Evolutionary conservation across 345 rosid species (phyloP).

Genomic region (Syzygium oleosum): DNA sequence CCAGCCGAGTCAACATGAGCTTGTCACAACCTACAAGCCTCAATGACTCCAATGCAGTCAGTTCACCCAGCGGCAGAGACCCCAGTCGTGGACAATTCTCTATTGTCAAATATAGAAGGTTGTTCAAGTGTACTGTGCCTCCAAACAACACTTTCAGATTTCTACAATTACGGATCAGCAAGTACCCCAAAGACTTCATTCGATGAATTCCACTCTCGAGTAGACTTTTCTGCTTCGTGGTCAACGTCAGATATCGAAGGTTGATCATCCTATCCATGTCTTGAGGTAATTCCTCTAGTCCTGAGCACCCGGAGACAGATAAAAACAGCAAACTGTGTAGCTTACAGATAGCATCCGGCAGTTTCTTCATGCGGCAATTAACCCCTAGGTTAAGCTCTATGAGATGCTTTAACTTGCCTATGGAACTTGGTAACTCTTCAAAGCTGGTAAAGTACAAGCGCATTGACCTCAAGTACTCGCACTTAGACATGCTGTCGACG

Average conservation of each 20-base stretch:
- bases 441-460: neutral
- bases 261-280: neutral
- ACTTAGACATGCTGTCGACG: neutral
- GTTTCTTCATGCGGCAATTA: neutral
- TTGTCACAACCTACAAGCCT: neutral
- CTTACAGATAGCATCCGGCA: neutral
- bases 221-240: neutral
- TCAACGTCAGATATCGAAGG: neutral
- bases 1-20: neutral
- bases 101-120: neutral
- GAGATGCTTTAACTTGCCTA: neutral
- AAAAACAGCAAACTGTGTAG: neutral
- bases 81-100: neutral
- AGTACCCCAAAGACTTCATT: neutral
- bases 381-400: neutral
- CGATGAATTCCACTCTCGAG: neutral
- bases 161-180: neutral
- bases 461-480: neutral
- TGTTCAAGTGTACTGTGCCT: neutral
- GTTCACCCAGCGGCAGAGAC: neutral
- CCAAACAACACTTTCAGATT: neutral
- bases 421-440: neutral
- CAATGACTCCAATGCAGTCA: neutral
- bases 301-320: neutral
- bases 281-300: neutral